A percentile compares a stretch with the other conserved stretches of the same genome.
These are phyloP conservation scores for Plasmodium gonderi DNA, from an alignment of 169 alveolate species.

Conservation along the genomic window DNA sequence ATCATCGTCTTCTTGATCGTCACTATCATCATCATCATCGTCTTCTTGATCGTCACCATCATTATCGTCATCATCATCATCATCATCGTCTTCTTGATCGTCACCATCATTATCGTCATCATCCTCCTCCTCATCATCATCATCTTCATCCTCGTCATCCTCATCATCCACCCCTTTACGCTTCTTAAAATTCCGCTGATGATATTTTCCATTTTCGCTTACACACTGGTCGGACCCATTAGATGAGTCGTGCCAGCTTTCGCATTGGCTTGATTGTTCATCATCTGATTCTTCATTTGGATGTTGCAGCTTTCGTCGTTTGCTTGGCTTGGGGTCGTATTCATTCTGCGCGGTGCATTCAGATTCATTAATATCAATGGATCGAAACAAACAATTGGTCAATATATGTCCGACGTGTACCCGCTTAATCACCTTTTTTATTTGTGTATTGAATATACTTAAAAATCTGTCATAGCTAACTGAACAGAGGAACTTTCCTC, in stretches of 20 bases:
- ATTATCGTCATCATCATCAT: background rate
- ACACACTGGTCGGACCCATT: background rate
- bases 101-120: background rate
- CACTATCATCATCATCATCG: background rate
- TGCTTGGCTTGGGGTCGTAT: background rate
- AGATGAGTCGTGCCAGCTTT: background rate
- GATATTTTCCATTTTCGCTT: background rate
- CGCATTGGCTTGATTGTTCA: constrained; percentile 8
- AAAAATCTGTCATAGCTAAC: constrained; percentile 74
- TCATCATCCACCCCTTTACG: background rate
- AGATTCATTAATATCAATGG: constrained; percentile 10
- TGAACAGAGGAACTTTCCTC: constrained; percentile 76
- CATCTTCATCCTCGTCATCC: background rate
- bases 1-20: background rate
- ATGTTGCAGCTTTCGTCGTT: background rate
- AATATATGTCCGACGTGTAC: constrained; percentile 51
- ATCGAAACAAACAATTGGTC: constrained; percentile 46
- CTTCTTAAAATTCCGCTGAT: background rate
- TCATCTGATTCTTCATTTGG: constrained; percentile 14
- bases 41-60: background rate
- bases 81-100: background rate
- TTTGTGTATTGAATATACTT: constrained; percentile 56
- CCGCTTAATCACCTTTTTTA: constrained; percentile 15
- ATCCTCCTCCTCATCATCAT: constrained; percentile 15
- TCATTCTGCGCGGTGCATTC: background rate